These are phyloP conservation scores for Oehlia diaphana DNA, from an alignment of 192 early-diverging fungal species.

Conservation along the genomic window DNA sequence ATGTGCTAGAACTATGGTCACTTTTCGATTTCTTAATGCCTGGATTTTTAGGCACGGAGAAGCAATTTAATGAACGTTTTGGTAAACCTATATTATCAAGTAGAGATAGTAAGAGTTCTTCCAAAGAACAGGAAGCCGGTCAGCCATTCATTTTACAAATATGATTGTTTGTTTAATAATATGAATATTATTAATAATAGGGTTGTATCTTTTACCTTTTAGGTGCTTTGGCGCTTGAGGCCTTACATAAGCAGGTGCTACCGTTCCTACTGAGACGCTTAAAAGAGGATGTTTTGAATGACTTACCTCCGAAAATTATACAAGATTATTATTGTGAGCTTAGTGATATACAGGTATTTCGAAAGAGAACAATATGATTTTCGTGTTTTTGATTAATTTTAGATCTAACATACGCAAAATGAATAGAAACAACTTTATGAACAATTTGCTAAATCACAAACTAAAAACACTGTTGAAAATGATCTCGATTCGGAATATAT, in stretches of 20 bases:
- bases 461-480: slow-evolving; percentile 49
- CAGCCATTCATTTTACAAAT: slow-evolving; percentile 11
- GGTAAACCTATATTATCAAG: slow-evolving; percentile 90
- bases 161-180: neutral
- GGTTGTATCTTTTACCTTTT: neutral
- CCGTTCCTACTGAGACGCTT: slow-evolving; percentile 94
- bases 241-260: slow-evolving; percentile 93
- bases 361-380: neutral
- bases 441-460: slow-evolving; percentile 80
- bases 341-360: slow-evolving; percentile 71
- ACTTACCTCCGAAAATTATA: slow-evolving; percentile 98
- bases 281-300: slow-evolving; percentile 97
- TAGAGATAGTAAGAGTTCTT: slow-evolving; percentile 83
- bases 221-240: slow-evolving; percentile 87
- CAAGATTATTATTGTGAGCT: slow-evolving; percentile 99
- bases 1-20: slow-evolving; percentile 96
- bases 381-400: neutral
- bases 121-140: slow-evolving; percentile 64
- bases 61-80: slow-evolving; percentile 92
- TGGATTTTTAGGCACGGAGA: slow-evolving; percentile 93
- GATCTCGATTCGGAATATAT: slow-evolving; percentile 44
- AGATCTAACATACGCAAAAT: neutral
- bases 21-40: slow-evolving; percentile 99
- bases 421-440: slow-evolving; percentile 81
- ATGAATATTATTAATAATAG: neutral